Evolutionary conservation across 306 rosid species (phyloP), one percentile per base, ranked within the genome.

Genomic region (Malus fusca): DNA sequence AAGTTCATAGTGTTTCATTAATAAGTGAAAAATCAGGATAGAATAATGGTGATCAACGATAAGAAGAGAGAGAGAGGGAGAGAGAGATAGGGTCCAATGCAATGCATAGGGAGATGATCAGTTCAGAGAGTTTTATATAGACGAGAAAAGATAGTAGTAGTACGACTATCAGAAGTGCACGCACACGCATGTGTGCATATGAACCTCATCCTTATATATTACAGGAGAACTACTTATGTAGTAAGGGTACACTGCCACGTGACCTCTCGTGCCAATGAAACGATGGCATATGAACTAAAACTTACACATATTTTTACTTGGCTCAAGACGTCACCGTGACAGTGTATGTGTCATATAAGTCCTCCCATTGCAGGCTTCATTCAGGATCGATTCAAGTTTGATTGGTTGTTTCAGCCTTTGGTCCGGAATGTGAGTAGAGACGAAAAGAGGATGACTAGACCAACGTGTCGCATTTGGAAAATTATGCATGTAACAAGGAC

Each of bases 341-440:
- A 14, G 0, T 46, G 1, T 46, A 5, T 0, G 0, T 0, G 14
- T 4, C 53, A 46, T 46, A 46, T 14, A 12, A 44, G 51, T 44
- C 48, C 13, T 3, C 48, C 3, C 17, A 44, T 44, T 0, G 7
- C 19, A 48, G 1, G 53, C 19, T 48, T 48, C 53, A 4, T 48
- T 48, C 19, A 6, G 3, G 19, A 48, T 48, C 7, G 1, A 48
- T 48, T 48, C 53, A 48, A 48, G 53, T 48, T 46, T 46, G 53
- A 14, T 5, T 4, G 17, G 53, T 48, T 48, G 2, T 15, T 48
- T 48, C 0, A 5, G 53, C 19, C 19, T 4, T 48, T 48, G 53
- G 8, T 15, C 3, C 8, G 17, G 2, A 48, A 48, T 48, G 55
- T 15, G 55, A 15, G 55, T 15, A 15, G 2, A 48, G 55, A 48